A percentile compares a stretch with the other conserved stretches of the same genome.
phyloP scores from a whole-genome alignment of 805 yeast genomes.

The Ogataea trehalophila region DNA sequence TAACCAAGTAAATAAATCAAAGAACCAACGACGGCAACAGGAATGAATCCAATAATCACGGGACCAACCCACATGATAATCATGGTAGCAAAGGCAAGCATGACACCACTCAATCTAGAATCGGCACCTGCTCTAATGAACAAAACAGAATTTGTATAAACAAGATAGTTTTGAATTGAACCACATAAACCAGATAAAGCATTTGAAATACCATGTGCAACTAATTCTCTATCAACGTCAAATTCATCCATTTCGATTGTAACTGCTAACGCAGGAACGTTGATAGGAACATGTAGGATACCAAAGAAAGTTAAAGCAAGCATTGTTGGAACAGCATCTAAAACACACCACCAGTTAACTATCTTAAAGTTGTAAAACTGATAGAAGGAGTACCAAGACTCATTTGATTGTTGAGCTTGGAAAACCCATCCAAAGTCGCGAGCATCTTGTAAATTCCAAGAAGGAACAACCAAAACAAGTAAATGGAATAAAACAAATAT shows the following conservation, averaged over 20 bases:
- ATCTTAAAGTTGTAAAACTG: constrained; percentile 58
- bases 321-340: constrained; percentile 83
- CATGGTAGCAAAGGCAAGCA: constrained; percentile 78
- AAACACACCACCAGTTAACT: constrained; percentile 72
- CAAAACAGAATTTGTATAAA: constrained; percentile 87
- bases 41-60: constrained; percentile 86
- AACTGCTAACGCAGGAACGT: constrained; percentile 95
- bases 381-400: constrained; percentile 92
- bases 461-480: constrained; percentile 59
- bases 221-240: constrained; percentile 87
- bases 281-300: constrained; percentile 92
- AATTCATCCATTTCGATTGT: constrained; percentile 79
- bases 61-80: constrained; percentile 87
- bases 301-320: constrained; percentile 94
- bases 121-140: constrained; percentile 96
- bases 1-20: constrained; percentile 87
- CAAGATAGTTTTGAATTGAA: constrained; percentile 89
- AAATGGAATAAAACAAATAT: constrained; percentile 70
- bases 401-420: constrained; percentile 52
- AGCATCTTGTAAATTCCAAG: constrained; percentile 54
- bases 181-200: constrained; percentile 79
- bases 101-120: constrained; percentile 80
- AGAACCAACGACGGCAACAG: constrained; percentile 94
- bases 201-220: constrained; percentile 93
- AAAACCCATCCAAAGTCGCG: constrained; percentile 85